These are phyloP conservation scores for Arthrobotrys iridis DNA, from an alignment of 2,329 filamentous ascomycete species.

Conservation along the genomic window DNA sequence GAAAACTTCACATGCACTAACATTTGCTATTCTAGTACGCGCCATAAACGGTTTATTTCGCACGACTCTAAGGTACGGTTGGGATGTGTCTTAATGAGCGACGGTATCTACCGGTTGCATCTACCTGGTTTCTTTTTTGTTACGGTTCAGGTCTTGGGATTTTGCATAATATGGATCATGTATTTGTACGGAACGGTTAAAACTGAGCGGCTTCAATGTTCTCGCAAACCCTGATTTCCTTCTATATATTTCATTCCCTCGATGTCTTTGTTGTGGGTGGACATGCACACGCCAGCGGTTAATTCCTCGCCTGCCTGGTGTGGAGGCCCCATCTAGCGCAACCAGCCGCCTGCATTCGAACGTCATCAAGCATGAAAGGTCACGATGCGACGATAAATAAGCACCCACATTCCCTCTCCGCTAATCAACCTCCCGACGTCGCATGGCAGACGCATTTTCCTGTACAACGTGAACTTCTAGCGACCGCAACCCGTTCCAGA, in stretches of 20 bases:
- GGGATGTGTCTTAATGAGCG: conserved; percentile 12
- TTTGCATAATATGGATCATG: conserved; percentile 19
- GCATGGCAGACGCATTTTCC: conserved; percentile 5
- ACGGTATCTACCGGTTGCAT: conserved; percentile 18
- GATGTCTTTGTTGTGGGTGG: neutral
- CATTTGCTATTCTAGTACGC: conserved; percentile 22
- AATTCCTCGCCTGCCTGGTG: conserved; percentile 12
- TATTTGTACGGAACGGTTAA: conserved; percentile 51
- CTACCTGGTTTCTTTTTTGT: conserved; percentile 16
- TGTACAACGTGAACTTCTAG: conserved; percentile 14
- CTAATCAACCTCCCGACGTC: conserved; percentile 2
- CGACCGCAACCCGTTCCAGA: neutral
- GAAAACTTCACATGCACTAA: neutral
- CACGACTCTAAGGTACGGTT: neutral
- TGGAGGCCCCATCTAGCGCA: conserved; percentile 25
- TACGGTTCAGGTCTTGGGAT: conserved; percentile 13
- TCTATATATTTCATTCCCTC: neutral
- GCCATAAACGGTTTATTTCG: conserved; percentile 9
- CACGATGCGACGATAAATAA: conserved; percentile 29
- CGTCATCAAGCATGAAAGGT: conserved; percentile 33
- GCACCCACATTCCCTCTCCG: neutral
- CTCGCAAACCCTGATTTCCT: neutral
- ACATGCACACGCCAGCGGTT: neutral
- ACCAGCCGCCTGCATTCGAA: conserved; percentile 29
- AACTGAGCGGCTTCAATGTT: conserved; percentile 32